Base-by-base conservation (phyloP, 441 rosid genomes). In the Adansonia madagascariensis region DNA sequence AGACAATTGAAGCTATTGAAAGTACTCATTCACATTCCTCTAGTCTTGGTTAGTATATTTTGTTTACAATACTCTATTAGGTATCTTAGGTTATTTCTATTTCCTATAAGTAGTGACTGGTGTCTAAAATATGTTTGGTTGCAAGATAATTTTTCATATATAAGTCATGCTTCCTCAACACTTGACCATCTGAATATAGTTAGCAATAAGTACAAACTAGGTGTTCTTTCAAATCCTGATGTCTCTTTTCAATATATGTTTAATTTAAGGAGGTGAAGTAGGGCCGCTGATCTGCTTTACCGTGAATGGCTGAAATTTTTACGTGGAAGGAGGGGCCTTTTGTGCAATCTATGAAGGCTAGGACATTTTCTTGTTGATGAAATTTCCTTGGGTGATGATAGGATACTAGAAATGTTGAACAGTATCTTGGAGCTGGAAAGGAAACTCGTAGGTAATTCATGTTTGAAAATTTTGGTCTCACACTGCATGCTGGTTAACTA, bases 301-400 rank as follows among this genome's bases (percentile, higher is more conserved):
- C 89, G 85, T 75, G 88, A 85, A 80, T 97, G 98, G 99, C 91
- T 89, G 76, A 81, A 65, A 92, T 97, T 73, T 97, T 97, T 85
- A 83, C 81, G 72, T 97, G 99, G 99, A 97, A 94, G 85, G 99
- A 94, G 89, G 99, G 99, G 31, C 97, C 99, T 77, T 95, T 97
- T 73, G 97, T 97, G 80, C 88, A 89, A 80, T 93, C 98, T 46
- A 97, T 97, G 99, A 93, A 85, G 87, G 85, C 89, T 77, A 97
- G 98, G 89, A 92, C 85, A 82, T 97, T 85, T 97, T 85, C 98
- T 97, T 65, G 84, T 91, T 74, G 99, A 97, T 92, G 99, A 97
- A 86, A 94, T 97, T 84, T 97, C 99, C 56, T 81, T 97, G 91
- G 98, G 98, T 81, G 98, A 97, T 91, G 99, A 97, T 82, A 94